A percentile compares a stretch with the other conserved stretches of the same genome.
Evolutionary conservation across 495 filamentous ascomycete genomes (phyloP).

Genomic region (Chlorociboria aeruginascens): DNA sequence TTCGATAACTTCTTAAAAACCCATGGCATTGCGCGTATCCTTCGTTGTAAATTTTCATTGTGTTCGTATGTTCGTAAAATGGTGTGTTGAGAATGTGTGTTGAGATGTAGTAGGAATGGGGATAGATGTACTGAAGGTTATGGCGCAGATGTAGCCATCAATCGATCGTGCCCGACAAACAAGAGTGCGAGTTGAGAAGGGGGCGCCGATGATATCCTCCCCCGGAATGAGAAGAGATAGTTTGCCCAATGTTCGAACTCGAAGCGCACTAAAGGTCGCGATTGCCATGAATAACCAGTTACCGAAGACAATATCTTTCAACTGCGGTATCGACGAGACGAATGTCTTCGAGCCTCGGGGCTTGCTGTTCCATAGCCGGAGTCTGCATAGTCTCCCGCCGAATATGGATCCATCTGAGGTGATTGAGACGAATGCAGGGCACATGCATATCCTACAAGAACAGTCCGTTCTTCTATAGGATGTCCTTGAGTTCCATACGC

Average conservation of each 20-base stretch:
- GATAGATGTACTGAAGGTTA: constrained; percentile 1
- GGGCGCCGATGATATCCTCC: constrained; percentile 28
- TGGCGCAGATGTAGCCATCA: constrained; percentile 33
- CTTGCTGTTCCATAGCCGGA: constrained; percentile 37
- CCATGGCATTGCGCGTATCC: constrained; percentile 18
- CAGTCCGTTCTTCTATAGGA: constrained; percentile 54
- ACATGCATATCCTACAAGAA: constrained; percentile 75
- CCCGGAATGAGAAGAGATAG: constrained; percentile 39
- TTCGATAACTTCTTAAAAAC: constrained; percentile 20
- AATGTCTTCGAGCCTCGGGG: constrained; percentile 31
- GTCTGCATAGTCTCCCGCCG: constrained; percentile 31
- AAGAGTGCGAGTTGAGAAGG: constrained; percentile 37
- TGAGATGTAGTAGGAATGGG: neutral
- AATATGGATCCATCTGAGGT: constrained; percentile 13
- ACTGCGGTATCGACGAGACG: constrained; percentile 25
- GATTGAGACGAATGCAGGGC: constrained; percentile 39
- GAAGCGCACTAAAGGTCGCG: constrained; percentile 31
- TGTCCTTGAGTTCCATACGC: constrained; percentile 63
- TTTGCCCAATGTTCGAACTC: constrained; percentile 32
- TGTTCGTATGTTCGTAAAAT: constrained; percentile 1
- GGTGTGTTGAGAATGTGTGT: neutral
- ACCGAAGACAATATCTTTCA: constrained; percentile 43
- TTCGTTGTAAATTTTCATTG: constrained; percentile 9
- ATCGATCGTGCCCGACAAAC: constrained; percentile 33
- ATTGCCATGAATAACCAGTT: constrained; percentile 36